These are phyloP conservation scores for Neurospora intermedia DNA, from an alignment of 495 filamentous ascomycete species.

Conservation along the genomic window DNA sequence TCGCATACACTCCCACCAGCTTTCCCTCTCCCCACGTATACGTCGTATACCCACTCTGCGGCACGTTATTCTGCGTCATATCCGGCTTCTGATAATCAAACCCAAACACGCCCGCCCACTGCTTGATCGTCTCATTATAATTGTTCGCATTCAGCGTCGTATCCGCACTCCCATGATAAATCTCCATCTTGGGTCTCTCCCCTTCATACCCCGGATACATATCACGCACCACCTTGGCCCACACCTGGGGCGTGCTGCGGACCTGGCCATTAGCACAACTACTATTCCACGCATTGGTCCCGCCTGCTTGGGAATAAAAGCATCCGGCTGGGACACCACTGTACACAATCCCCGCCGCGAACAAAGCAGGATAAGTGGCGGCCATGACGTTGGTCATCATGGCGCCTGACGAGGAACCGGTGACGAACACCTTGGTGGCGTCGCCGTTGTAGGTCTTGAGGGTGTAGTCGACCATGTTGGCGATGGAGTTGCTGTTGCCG, in stretches of 20 bases:
- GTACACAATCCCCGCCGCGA: conserved; percentile 28
- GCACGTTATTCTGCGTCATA: conserved; percentile 5
- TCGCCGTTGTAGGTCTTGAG: conserved; percentile 40
- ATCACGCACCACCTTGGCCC: conserved; percentile 30
- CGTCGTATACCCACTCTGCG: conserved; percentile 11
- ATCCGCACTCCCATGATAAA: conserved; percentile 39
- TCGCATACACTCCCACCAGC: conserved; percentile 11
- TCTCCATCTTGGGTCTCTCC: conserved; percentile 36
- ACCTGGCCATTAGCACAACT: conserved; percentile 24
- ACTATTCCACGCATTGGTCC: conserved; percentile 25
- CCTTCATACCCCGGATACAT: conserved; percentile 37
- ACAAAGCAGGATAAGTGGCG: conserved; percentile 31
- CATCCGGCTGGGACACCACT: conserved; percentile 29
- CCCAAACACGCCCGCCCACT: conserved; percentile 41
- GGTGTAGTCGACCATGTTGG: conserved; percentile 49
- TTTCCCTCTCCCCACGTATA: conserved; percentile 11
- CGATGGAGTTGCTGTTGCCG: conserved; percentile 46
- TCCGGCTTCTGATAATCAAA: conserved; percentile 10
- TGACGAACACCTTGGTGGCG: conserved; percentile 36
- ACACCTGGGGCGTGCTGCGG: conserved; percentile 25
- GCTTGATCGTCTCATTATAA: conserved; percentile 40
- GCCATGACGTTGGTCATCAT: conserved; percentile 37
- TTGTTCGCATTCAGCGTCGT: conserved; percentile 31
- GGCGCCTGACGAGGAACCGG: conserved; percentile 43
- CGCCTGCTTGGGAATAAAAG: conserved; percentile 24